phyloP scores from a whole-genome alignment of 1,284 basidiomycete species.

The Pyrrhoderma noxium region DNA sequence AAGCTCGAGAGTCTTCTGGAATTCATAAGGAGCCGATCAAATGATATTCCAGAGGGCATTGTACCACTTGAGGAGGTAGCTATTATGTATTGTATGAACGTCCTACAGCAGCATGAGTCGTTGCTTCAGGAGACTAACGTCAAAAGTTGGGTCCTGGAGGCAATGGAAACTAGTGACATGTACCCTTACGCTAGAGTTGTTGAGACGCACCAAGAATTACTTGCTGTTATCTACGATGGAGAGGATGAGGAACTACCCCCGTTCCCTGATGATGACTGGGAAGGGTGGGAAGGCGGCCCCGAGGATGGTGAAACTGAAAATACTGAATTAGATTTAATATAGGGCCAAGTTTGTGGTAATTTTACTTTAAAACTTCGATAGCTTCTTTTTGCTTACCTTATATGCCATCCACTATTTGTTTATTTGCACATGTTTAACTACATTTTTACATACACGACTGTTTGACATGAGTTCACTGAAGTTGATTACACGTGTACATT shows the following conservation, averaged over 20 bases:
- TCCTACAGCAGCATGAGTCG: neutral
- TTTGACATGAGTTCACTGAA: no score
- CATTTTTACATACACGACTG: no score
- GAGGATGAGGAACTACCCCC: slow-evolving; percentile 1
- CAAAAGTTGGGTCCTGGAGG: slow-evolving; percentile 7
- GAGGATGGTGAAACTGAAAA: neutral
- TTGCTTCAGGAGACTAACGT: neutral
- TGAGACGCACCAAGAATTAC: slow-evolving; percentile 13
- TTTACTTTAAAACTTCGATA: no score
- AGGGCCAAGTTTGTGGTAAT: no score
- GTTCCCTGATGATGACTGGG: slow-evolving; percentile 2
- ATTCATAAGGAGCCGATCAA: slow-evolving; percentile 6
- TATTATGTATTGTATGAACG: slow-evolving; percentile 9
- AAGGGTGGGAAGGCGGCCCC: neutral
- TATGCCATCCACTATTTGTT: no score
- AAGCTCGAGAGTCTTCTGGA: neutral
- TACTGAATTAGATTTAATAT: no score
- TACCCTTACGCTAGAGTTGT: slow-evolving; percentile 15
- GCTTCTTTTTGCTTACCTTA: no score
- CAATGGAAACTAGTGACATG: slow-evolving; percentile 1
- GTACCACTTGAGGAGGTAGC: slow-evolving; percentile 1
- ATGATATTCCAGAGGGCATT: neutral
- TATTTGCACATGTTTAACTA: no score
- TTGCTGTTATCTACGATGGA: slow-evolving; percentile 10
- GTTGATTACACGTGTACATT: no score